phyloP scores from a whole-genome alignment of 2,329 filamentous ascomycete genomes.

The Paecilomyces fulvus region DNA sequence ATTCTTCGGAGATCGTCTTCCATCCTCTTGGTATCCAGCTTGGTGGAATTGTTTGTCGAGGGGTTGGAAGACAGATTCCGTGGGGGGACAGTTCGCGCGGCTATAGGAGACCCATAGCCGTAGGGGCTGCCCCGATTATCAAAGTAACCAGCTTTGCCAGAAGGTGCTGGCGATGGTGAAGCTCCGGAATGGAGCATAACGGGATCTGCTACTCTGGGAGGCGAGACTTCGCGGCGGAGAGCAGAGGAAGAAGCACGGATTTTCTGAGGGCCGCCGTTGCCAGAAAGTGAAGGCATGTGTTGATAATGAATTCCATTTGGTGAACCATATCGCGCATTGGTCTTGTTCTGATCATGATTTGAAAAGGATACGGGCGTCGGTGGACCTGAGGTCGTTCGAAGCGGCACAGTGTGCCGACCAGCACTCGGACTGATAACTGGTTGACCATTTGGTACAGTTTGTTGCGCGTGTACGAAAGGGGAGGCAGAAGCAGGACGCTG shows the following conservation, averaged over 20 bases:
- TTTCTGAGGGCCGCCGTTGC: constrained; percentile 11
- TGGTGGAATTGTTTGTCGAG: constrained; percentile 15
- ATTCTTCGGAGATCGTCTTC: constrained; percentile 42
- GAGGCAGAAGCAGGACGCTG: constrained; percentile 27
- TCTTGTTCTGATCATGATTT: constrained; percentile 10
- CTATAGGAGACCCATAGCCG: constrained; percentile 14
- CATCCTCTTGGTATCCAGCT: constrained; percentile 35
- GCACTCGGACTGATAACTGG: constrained; percentile 12
- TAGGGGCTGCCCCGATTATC: constrained; percentile 7
- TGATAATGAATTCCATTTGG: constrained; percentile 14
- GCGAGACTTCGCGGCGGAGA: constrained; percentile 22
- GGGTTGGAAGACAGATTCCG: constrained; percentile 13
- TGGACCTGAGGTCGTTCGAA: constrained; percentile 27
- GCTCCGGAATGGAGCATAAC: constrained; percentile 7
- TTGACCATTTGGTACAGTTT: constrained; percentile 11
- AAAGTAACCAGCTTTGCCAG: constrained; percentile 14
- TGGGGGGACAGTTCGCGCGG: constrained; percentile 14
- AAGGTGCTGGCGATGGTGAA: constrained; percentile 12
- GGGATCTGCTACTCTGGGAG: constrained; percentile 9
- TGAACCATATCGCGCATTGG: constrained; percentile 1
- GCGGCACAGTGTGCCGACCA: constrained; percentile 22
- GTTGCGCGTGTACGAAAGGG: constrained; percentile 14
- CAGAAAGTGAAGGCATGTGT: constrained; percentile 13
- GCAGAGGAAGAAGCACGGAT: constrained; percentile 21
- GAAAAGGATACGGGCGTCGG: constrained; percentile 15